Conservation (phyloP, 1,139 yeast genomes). For the Magnusiomyces suaveolens region DNA sequence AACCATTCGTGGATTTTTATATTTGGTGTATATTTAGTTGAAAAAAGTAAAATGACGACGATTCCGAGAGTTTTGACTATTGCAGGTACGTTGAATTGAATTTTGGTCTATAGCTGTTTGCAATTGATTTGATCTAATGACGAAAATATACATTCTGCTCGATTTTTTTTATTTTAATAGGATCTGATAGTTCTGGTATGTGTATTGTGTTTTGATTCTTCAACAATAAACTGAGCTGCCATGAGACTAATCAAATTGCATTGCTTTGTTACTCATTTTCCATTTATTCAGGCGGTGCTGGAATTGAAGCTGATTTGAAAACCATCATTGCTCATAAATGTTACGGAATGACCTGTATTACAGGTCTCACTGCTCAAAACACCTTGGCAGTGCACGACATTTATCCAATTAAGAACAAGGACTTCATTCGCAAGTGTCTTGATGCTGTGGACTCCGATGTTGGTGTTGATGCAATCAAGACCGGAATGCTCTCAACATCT, state of each 20-base stretch:
- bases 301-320: conserved; percentile 86
- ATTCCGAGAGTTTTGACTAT: conserved; percentile 17
- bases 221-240: no score
- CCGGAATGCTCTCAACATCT: conserved; percentile 64
- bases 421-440: conserved; percentile 40
- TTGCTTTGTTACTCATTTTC: no score
- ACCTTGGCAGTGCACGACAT: conserved; percentile 45
- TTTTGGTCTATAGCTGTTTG: no score
- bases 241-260: no score
- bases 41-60: not conserved
- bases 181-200: no score
- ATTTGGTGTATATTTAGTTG: no score
- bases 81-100: no score
- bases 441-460: conserved; percentile 55
- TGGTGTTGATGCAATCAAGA: conserved; percentile 60
- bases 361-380: conserved; percentile 81
- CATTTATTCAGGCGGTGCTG: conserved; percentile 91
- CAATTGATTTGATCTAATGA: no score
- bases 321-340: conserved; percentile 72
- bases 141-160: no score
- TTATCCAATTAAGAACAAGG: conserved; percentile 37
- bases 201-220: no score
- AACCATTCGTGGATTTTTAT: no score
- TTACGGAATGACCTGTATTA: conserved; percentile 70
- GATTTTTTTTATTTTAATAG: no score